Base-by-base conservation (phyloP, 768 basidiomycete genomes). In the Lactarius sp. region DNA sequence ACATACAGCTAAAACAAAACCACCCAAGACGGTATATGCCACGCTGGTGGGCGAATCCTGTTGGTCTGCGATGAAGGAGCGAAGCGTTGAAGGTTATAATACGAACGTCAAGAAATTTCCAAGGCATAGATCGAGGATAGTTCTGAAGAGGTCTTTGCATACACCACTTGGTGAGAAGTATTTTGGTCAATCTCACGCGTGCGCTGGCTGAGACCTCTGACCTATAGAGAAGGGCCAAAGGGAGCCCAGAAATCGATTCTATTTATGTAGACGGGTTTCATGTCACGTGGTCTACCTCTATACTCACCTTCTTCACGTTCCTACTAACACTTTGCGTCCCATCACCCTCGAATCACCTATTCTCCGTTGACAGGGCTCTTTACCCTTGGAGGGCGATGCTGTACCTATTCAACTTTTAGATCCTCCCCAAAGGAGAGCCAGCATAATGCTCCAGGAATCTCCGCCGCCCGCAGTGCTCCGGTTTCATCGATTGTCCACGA, bases 341-440 rank as follows among this genome's bases (percentile, higher is more conserved):
- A 62, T 84, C 77, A 71, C 90, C 86, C 71, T 88, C 85, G 62
- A 90, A 88, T 10, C 27, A 82, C 77, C 85, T 88, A 65, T 14
- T 5, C 50, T 46, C 59, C 52, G 56, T 46, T 65, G 46, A 14
- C 12, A 51, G n/a, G 16, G n/a, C 27, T 27, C n/a, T 13, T 52
- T 49, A 34, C 9, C 8, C 31, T 39, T 1, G 52, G 39, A 27
- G 12, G 22, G 14, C 46, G 42, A 1, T 22, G 2, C 46, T 56
- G 44, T 70, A 84, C 86, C 78, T 82, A 85, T 57, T 84, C 81
- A 18, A 85, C 73, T 36, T 75, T 79, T 67, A 79, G 84, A 68
- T 85, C 87, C 65, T 85, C 78, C 31, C 83, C 84, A 57, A 81
- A 85, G 70, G 79, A 72, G 0, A 67, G 50, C 10, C 73, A 66